Evolutionary conservation across 306 rosid genomes (phyloP), one percentile per base, ranked within the genome.

Genomic region (Pachyrhizus erosus): DNA sequence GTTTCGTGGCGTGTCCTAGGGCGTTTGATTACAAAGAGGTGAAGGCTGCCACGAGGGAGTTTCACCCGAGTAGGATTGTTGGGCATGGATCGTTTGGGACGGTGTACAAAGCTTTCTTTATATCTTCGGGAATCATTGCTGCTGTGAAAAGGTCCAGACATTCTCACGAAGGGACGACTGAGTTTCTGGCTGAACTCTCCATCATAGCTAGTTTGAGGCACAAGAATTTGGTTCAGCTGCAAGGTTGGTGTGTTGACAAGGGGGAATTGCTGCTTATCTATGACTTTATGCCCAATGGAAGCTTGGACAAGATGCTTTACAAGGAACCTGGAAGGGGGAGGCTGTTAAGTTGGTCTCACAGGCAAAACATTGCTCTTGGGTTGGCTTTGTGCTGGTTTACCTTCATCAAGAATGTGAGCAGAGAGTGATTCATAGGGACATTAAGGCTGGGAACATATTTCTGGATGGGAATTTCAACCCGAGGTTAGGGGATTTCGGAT

Each of bases 401-500:
- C 70, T 64, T 17, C 70, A 64, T 45, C 70, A 64, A 64, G 70
- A 64, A 1, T 64, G 70, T 12, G 70, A 64, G 45, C 43, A 33
- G 45, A 64, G 70, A 64, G 70, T 64, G 7, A 33, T 64, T 31
- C 70, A 64, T 3, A 64, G 70, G 40, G 95, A 94, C 62, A 91
- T 92, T 2, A 94, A 94, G 80, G 84, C 98, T 0, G 98, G 82
- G 2, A 94, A 94, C 46, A 82, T 94, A 4, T 82, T 94, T 68
- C 88, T 92, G 11, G 91, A 94, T 21, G 90, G 70, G 5, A 64
- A 33, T 24, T 31, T 64, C 5, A 64, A 64, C 13, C 70, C 70
- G 0, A 64, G 70, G 88, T 48, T 94, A 31, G 92, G 95, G 33
- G 97, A 92, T 87, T 94, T 94, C 39, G 97, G 97, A 39, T 78